A percentile compares a stretch with the other conserved stretches of the same genome.
phyloP scores from a whole-genome alignment of 805 yeast genomes.

The Pichia occidentalis region DNA sequence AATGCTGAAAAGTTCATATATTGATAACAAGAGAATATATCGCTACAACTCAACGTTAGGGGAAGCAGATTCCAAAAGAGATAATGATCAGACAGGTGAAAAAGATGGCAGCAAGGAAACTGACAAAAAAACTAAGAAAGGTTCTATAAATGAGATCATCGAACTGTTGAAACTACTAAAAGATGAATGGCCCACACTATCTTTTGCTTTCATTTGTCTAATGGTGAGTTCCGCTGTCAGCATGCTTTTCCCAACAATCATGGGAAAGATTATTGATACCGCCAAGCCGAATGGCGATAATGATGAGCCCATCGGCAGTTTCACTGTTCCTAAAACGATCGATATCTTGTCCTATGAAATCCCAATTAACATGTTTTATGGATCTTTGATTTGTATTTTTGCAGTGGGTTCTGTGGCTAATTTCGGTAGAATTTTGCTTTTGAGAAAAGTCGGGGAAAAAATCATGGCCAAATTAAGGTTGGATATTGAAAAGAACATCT shows the following conservation, averaged over 20 bases:
- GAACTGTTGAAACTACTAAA: conserved; percentile 50
- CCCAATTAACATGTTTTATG: conserved; percentile 56
- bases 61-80: too few relatives aligned
- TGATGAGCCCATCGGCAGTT: conserved; percentile 13
- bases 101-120: not conserved
- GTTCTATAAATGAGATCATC: conserved; percentile 33
- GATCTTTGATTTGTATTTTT: conserved; percentile 56
- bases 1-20: too few relatives aligned
- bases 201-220: conserved; percentile 58
- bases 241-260: conserved; percentile 73
- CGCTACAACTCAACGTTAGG: too few relatives aligned
- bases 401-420: conserved; percentile 71
- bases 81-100: not conserved
- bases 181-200: conserved; percentile 49
- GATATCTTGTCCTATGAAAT: conserved; percentile 42
- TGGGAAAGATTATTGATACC: conserved; percentile 81
- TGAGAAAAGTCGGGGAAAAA: conserved; percentile 79
- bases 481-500: conserved; percentile 64
- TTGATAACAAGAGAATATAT: too few relatives aligned
- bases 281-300: conserved; percentile 33
- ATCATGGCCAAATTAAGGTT: conserved; percentile 80
- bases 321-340: conserved; percentile 17
- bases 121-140: conserved; percentile 16
- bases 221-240: conserved; percentile 69
- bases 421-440: conserved; percentile 67